Evolutionary conservation across 1,284 basidiomycete genomes (phyloP).

Genomic region (Cutaneotrichosporon sp.): DNA sequence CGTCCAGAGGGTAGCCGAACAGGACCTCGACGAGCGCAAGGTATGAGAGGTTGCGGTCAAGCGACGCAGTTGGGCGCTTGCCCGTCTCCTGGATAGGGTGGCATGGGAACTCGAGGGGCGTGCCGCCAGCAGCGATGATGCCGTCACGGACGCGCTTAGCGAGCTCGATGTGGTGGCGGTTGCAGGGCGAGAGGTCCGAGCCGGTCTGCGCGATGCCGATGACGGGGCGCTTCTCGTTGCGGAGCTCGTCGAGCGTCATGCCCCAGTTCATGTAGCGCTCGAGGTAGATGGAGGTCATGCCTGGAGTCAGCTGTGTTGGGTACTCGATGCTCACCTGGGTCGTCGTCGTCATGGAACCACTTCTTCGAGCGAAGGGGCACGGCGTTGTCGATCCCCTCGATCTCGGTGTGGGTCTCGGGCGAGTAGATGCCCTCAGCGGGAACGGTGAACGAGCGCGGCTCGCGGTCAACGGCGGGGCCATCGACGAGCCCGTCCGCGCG

Average conservation of each 20-base stretch:
- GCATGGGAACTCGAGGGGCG: constrained; percentile 53
- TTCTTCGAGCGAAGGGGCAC: constrained; percentile 46
- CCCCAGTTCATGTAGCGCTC: constrained; percentile 53
- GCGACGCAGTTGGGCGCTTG: constrained; percentile 51
- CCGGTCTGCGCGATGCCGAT: constrained; percentile 71
- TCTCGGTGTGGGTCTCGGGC: constrained; percentile 5
- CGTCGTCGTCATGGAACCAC: constrained; percentile 47
- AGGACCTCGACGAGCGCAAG: constrained; percentile 51
- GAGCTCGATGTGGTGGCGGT: constrained; percentile 49
- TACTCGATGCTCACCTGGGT: constrained; percentile 34
- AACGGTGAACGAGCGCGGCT: constrained; percentile 42
- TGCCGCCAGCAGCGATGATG: constrained; percentile 52
- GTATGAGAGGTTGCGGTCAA: constrained; percentile 52
- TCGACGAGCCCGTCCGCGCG: constrained; percentile 23
- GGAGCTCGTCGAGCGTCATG: constrained; percentile 41
- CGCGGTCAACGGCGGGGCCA: constrained; percentile 17
- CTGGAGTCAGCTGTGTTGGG: constrained; percentile 17
- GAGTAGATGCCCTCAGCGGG: constrained; percentile 34
- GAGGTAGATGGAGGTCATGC: constrained; percentile 41
- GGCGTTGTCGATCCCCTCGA: constrained; percentile 37
- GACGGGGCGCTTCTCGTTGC: constrained; percentile 76
- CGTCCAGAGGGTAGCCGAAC: constrained; percentile 52
- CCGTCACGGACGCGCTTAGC: constrained; percentile 53
- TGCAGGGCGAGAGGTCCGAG: constrained; percentile 49
- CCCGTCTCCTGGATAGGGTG: constrained; percentile 54